Evolutionary conservation across 2,329 filamentous ascomycete species (phyloP).

Genomic region (Macrophomina pseudophaseolina): DNA sequence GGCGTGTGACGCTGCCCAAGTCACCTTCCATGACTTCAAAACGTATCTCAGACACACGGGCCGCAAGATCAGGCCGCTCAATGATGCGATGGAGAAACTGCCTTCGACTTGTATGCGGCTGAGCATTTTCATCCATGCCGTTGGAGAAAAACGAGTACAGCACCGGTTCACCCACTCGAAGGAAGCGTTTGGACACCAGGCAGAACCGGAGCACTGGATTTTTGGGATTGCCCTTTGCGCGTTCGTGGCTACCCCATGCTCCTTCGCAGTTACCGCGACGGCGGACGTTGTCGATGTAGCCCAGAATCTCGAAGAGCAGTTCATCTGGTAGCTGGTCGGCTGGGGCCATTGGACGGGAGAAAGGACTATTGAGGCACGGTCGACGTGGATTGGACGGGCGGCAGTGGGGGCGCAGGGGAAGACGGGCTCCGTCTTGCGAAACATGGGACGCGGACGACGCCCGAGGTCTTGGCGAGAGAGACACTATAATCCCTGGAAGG

Average conservation of each 20-base stretch:
- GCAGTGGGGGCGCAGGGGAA: background rate
- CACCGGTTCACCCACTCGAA: background rate
- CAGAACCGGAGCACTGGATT: background rate
- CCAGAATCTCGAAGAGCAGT: background rate
- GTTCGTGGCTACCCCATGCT: background rate
- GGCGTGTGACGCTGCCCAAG: background rate
- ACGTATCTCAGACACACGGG: background rate
- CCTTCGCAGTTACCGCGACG: background rate
- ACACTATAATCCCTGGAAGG: background rate
- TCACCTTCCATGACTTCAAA: background rate
- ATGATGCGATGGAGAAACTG: background rate
- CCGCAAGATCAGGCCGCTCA: background rate
- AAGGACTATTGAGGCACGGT: no score
- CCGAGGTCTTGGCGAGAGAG: background rate
- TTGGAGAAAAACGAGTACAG: background rate
- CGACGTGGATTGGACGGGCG: background rate
- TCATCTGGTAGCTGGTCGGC: background rate
- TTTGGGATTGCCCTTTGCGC: background rate
- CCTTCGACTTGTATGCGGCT: background rate
- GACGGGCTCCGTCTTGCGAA: background rate
- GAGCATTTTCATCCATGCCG: background rate
- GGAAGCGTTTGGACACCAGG: background rate
- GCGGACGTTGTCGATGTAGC: background rate
- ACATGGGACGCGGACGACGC: background rate
- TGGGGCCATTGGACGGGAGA: no score